phyloP scores from a whole-genome alignment of 139 green algal species.

The Chlorella sp. region DNA sequence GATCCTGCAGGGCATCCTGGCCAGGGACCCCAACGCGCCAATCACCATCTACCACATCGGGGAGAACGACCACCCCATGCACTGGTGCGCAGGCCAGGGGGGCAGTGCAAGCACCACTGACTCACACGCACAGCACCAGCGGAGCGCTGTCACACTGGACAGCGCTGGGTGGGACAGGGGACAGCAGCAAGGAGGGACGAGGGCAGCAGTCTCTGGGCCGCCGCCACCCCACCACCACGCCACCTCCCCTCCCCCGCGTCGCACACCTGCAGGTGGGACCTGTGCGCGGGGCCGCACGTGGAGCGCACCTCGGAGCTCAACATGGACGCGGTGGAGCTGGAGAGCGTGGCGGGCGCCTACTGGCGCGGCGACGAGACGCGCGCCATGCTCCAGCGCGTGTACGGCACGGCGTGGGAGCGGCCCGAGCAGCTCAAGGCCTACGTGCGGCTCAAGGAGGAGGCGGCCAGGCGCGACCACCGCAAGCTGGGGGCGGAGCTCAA shows the following conservation, averaged over 20 bases:
- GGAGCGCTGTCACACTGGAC: too few species aligned
- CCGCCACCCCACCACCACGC: too few species aligned
- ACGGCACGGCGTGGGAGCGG: constrained; percentile 89
- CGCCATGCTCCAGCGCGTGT: constrained; percentile 84
- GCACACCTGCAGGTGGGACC: constrained; percentile 78
- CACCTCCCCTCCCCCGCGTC: too few species aligned
- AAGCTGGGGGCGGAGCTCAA: constrained; percentile 88
- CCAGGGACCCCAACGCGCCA: constrained; percentile 54
- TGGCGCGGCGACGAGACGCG: constrained; percentile 89
- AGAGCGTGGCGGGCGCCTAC: constrained; percentile 86
- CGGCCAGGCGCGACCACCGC: constrained; percentile 81
- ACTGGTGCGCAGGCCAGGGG: constrained; percentile 40
- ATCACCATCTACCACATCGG: constrained; percentile 99
- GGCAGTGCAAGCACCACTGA: too few species aligned
- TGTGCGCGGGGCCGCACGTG: constrained; percentile 95
- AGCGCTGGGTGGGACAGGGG: too few species aligned
- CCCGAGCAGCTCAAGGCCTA: constrained; percentile 68
- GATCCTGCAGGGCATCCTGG: constrained; percentile 85
- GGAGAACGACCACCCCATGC: constrained; percentile 47
- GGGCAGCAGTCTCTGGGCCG: too few species aligned
- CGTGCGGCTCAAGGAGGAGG: constrained; percentile 65
- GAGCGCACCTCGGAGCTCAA: constrained; percentile 73
- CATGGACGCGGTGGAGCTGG: constrained; percentile 79
- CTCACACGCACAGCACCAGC: too few species aligned
- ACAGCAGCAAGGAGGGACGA: too few species aligned